Evolutionary conservation across 2,329 filamentous ascomycete genomes (phyloP), one percentile per base, ranked within the genome.

Genomic region (Aspergillus ustus): DNA sequence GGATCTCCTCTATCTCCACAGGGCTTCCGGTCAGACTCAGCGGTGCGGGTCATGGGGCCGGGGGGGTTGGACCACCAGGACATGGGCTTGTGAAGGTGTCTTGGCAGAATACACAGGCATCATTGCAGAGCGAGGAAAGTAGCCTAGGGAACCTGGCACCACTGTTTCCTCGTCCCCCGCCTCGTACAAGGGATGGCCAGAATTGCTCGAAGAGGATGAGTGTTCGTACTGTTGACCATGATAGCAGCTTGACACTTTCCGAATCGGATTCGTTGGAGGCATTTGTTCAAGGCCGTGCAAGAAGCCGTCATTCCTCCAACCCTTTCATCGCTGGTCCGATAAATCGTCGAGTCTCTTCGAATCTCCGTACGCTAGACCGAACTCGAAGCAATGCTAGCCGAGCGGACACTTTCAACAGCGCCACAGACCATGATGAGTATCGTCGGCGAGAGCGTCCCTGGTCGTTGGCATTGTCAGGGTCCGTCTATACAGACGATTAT

Each of bases 1-100:
- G 76, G 4, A 73, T 78, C 19, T 77, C 75, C 5, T 68, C 73
- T 17, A 67, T 76, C 28, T 73, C 75, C 22, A 67, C 75, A 6
- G 77, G 77, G 9, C 66, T 79, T 34, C 77, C 78, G 0, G 66
- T 75, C n/a, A 69, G 78, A 59, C 67, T 76, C 19, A 80, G 77
- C 56, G 78, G 78, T 19, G 77, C 77, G 19, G 77, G 77, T 2
- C 77, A 80, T 65, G 78, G 78, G 4, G 73, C 75, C 2, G 77
- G 78, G 45, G 75, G 76, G 4, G 72, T 78, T 17, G 72, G 74
- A n/a, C 72, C 74, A 34, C 69, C 73, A 4, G 73, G 75, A 9
- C 69, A 73, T 59, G 74, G 73, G n/a, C 57, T 73, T 4, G 73
- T 75, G 7, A 70, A 73, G 17, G 63, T 70, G 48, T 78, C 77